Evolutionary conservation across 768 basidiomycete species (phyloP).

Genomic region (Kwoniella pini): DNA sequence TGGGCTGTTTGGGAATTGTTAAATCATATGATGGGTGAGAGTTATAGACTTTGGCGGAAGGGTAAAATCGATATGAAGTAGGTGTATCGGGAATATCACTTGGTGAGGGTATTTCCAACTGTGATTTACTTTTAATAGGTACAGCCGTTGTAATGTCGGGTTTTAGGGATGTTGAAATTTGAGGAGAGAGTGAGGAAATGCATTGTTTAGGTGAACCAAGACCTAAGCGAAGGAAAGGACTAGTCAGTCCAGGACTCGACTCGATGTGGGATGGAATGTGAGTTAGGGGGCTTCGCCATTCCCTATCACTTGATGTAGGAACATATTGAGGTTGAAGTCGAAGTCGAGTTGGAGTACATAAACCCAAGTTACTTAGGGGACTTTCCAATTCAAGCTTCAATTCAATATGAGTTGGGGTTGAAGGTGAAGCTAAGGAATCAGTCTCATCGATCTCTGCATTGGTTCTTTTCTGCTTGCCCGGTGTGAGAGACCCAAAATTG

Average conservation of each 20-base stretch:
- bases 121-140: background rate
- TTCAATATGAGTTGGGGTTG: background rate
- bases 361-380: background rate
- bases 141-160: background rate
- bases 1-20: background rate
- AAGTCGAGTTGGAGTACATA: background rate
- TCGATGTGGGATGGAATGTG: background rate
- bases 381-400: background rate
- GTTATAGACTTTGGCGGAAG: background rate
- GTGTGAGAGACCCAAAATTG: background rate
- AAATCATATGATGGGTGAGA: background rate
- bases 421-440: background rate
- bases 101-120: slow-evolving; percentile 5
- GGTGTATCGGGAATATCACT: slow-evolving; percentile 16
- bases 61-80: slow-evolving; percentile 10
- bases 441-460: background rate
- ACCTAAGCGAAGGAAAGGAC: slow-evolving; percentile 8
- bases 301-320: background rate
- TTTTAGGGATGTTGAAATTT: background rate
- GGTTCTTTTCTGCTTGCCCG: background rate
- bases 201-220: background rate
- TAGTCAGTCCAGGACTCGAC: background rate
- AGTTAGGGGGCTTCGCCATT: background rate
- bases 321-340: background rate
- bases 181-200: background rate